Evolutionary conservation across 768 basidiomycete species (phyloP), one percentile per base, ranked within the genome.

Genomic region (Porpolomopsis calyptriformis): DNA sequence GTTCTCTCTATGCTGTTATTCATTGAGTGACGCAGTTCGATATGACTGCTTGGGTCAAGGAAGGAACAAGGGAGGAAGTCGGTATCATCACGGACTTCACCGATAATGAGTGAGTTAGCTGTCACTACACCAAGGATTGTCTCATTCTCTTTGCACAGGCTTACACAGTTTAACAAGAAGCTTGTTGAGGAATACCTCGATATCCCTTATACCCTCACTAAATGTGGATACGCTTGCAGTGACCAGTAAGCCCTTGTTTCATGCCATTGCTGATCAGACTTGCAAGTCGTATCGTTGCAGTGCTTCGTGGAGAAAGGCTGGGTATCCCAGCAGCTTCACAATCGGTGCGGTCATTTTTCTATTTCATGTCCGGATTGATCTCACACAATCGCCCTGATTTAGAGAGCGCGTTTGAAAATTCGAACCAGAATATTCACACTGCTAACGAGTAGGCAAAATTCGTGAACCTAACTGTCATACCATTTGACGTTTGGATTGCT

Each of bases 31-130:
- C 45, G 41, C 54, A 87, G 85, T 86, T 84, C 57, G 87, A 90
- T 60, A 90, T 90, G 88, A 91, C 88, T 18, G 88, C 88, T 46
- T 96, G 90, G 90, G 86, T 94, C 50, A 90, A 90, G 73, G 64
- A 63, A 57, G 87, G 85, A 27, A 80, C 81, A 33, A 64, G 68
- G 55, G 85, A 88, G 63, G 77, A 77, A 68, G 82, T 93, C 49
- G 85, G 85, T 36, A 73, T 94, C 43, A 87, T 94, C 57, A 80
- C 76, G 33, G 92, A 96, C 64, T 91, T 69, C 56, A 82, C 84
- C 16, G 83, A 94, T 58, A 60, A 70, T 18, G 62, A 55, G 80
- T 82, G 49, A 50, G 63, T 20, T 14, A 14, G 49, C 52, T 49
- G 45, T 46, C 46, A 52, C 46, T 39, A 49, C 31, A 44, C 16